Evolutionary conservation across 345 rosid genomes (phyloP).

Genomic region (Erodium maritimum): DNA sequence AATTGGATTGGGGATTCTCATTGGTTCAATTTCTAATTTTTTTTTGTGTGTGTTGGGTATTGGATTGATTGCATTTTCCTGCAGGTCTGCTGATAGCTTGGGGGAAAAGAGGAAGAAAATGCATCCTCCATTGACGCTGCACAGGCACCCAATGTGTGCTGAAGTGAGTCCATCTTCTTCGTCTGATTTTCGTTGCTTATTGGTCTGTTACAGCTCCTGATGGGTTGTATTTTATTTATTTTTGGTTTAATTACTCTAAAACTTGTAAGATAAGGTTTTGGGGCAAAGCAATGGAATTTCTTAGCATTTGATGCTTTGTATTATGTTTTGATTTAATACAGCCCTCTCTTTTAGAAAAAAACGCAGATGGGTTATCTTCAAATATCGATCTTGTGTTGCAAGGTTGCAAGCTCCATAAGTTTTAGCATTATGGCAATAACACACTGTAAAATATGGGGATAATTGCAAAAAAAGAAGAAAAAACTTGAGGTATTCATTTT

Average conservation of each 20-base stretch:
- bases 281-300: too few species aligned
- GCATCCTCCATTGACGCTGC: conserved; percentile 95
- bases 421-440: too few species aligned
- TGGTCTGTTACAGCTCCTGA: not conserved
- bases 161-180: conserved; percentile 39
- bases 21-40: not conserved
- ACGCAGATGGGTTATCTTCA: not conserved
- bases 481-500: too few species aligned
- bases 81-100: not conserved
- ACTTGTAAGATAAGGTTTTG: not conserved
- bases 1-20: not conserved
- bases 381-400: not conserved
- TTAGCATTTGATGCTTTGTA: not conserved
- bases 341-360: not conserved
- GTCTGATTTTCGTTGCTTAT: not conserved
- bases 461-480: too few species aligned
- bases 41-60: too few species aligned
- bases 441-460: not conserved
- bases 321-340: not conserved
- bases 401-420: not conserved
- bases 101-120: conserved; percentile 25
- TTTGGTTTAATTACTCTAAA: too few species aligned
- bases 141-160: conserved; percentile 84
- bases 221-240: not conserved
- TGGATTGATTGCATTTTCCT: not conserved